Evolutionary conservation across 2,329 filamentous ascomycete species (phyloP).

Genomic region (Orbilia brochopaga): DNA sequence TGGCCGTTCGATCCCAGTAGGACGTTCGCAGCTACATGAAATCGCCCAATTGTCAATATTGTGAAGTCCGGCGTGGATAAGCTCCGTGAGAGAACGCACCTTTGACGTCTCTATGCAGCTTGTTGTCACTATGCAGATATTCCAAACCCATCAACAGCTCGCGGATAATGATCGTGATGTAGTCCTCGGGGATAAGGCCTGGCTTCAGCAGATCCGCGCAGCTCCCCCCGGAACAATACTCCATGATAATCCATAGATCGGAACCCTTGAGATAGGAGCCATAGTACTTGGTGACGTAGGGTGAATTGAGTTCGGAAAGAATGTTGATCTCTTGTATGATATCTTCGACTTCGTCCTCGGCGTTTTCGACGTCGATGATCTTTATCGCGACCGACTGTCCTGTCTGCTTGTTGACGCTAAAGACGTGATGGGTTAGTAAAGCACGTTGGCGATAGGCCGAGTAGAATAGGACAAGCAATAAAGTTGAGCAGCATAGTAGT

Average conservation of each 20-base stretch:
- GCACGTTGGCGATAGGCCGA: not conserved
- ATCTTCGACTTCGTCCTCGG: constrained; percentile 98
- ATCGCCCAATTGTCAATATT: not conserved
- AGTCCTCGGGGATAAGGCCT: constrained; percentile 86
- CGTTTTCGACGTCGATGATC: constrained; percentile 97
- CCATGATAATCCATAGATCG: constrained; percentile 99
- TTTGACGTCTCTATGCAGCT: constrained; percentile 95
- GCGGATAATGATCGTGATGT: constrained; percentile 69
- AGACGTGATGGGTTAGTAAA: not conserved
- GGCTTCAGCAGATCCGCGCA: constrained; percentile 96
- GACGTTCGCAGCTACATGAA: constrained; percentile 85
- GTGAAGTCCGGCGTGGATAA: constrained; percentile 50
- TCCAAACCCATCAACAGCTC: constrained; percentile 43
- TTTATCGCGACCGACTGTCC: constrained; percentile 97
- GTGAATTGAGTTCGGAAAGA: constrained; percentile 90
- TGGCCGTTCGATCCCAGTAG: constrained; percentile 96
- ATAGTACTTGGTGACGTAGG: constrained; percentile 96
- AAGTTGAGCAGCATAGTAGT: constrained; percentile 16
- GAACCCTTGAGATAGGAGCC: constrained; percentile 95
- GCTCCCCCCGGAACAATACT: constrained; percentile 95
- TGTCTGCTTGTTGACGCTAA: constrained; percentile 85
- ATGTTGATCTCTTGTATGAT: constrained; percentile 99
- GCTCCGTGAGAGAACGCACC: constrained; percentile 57
- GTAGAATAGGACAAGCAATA: not conserved
- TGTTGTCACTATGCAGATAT: constrained; percentile 92